phyloP scores from a whole-genome alignment of 768 basidiomycete species.

The Pisolithus microcarpus region DNA sequence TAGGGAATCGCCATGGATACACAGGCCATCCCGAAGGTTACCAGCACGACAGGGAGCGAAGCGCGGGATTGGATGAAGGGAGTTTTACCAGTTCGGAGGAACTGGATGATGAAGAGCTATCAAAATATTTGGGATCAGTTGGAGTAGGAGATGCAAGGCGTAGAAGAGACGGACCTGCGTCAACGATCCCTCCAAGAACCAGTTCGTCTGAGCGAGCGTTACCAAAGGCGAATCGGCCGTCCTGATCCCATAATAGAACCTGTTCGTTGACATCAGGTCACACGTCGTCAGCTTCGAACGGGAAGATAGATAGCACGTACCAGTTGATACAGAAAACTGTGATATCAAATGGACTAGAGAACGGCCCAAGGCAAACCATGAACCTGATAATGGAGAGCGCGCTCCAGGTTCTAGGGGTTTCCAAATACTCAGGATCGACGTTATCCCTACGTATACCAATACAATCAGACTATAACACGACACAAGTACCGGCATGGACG shows the following conservation, averaged over 20 bases:
- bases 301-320: constrained; percentile 7
- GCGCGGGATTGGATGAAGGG: constrained; percentile 28
- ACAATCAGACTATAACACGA: constrained; percentile 4
- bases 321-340: constrained; percentile 27
- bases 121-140: not conserved
- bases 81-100: constrained; percentile 25
- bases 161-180: constrained; percentile 24
- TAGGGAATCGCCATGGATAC: constrained; percentile 28
- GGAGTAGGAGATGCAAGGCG: not conserved
- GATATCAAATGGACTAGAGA: constrained; percentile 31
- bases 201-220: constrained; percentile 28
- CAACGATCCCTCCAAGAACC: constrained; percentile 31
- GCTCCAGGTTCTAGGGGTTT: constrained; percentile 24
- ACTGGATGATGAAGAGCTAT: constrained; percentile 28
- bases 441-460: constrained; percentile 22
- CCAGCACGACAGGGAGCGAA: constrained; percentile 18
- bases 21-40: constrained; percentile 27
- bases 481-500: not conserved
- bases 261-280: not conserved
- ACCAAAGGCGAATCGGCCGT: constrained; percentile 22
- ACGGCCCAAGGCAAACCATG: constrained; percentile 31
- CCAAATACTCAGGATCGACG: constrained; percentile 31
- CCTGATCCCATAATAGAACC: constrained; percentile 27
- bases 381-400: constrained; percentile 30
- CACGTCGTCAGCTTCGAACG: not conserved